A percentile compares a stretch with the other conserved stretches of the same genome.
These are phyloP conservation scores for Exophiala sideris DNA, from an alignment of 2,329 filamentous ascomycete species.

Conservation along the genomic window DNA sequence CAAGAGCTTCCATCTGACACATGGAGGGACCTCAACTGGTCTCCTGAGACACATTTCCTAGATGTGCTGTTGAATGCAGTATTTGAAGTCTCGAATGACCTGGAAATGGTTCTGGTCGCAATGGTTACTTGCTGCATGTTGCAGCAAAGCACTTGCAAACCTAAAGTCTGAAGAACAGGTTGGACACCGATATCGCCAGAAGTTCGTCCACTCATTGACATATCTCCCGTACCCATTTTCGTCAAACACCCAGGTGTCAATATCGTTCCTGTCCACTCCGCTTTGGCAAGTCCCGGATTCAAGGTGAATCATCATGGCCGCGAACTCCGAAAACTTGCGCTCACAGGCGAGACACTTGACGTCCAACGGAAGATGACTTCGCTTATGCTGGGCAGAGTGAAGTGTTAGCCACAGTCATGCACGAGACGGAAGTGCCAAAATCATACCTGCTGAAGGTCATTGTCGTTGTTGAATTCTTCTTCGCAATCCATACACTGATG, in stretches of 20 bases:
- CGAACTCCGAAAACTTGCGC: too few relatives aligned
- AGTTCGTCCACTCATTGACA: neutral
- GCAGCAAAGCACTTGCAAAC: conserved; percentile 24
- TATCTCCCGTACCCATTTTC: too few relatives aligned
- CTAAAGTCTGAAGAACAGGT: conserved; percentile 19
- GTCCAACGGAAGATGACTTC: conserved; percentile 23
- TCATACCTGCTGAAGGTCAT: conserved; percentile 25
- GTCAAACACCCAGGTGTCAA: conserved; percentile 14
- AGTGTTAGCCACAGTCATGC: neutral
- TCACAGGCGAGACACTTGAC: too few relatives aligned
- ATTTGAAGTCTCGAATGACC: neutral
- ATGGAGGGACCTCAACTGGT: too few relatives aligned
- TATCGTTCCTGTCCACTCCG: conserved; percentile 5
- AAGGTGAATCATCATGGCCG: conserved; percentile 31
- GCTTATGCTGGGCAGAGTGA: conserved; percentile 22
- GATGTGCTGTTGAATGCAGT: neutral
- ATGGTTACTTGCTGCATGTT: too few relatives aligned
- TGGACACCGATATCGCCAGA: conserved; percentile 22
- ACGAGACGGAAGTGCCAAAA: neutral
- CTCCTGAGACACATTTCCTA: neutral
- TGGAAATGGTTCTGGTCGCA: too few relatives aligned
- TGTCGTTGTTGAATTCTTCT: conserved; percentile 15
- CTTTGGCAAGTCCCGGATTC: conserved; percentile 28
- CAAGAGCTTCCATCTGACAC: too few relatives aligned
- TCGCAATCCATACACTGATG: conserved; percentile 20